Evolutionary conservation across 768 basidiomycete genomes (phyloP), one percentile per base, ranked within the genome.

Genomic region (Fistulinella prunicolor): DNA sequence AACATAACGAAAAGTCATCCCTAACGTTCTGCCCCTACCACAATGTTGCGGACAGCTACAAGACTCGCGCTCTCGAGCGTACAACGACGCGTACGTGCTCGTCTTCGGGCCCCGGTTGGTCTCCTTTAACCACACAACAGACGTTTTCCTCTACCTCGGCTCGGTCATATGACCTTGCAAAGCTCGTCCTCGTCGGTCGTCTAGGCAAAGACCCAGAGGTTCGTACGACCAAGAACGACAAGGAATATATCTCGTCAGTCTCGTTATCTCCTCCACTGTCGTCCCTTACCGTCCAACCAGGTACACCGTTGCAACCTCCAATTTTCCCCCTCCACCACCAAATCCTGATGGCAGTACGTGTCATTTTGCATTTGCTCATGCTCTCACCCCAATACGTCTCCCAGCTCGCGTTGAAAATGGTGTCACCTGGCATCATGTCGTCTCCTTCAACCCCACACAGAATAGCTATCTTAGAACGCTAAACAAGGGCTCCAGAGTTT

Each of bases 301-400:
- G 13, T 94, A 94, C 65, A 75, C 78, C 9, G 80, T 94, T 46
- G 91, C 84, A 12, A 94, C 91, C 4, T 70, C 68, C 41, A 86
- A 82, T 67, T 80, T 71, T 55, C 73, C 76, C 3, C 75, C 78
- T 42, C 80, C 79, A 16, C 77, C 82, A 28, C 71, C 73, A 9
- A 77, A 77, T 41, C 74, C 79, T 26, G 80, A 83, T 56, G 85
- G 83, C 63, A 73, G 86, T 85, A 63, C 49, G 78, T 66, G 6
- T 16, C 32, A 16, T 34, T 35, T 47, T 41, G 5, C 40, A 39
- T 34, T 37, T 14, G 16, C 14, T 42, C 23, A n/a, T 46, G 53
- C 6, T 32, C 44, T 49, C 34, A 35, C 19, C 30, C 16, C n/a
- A 3, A 14, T n/a, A n/a, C n/a, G n/a, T n/a, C n/a, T 46, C 17